Base-by-base conservation (phyloP, 1,284 basidiomycete genomes). In the Tilletiopsis washingtonensis region DNA sequence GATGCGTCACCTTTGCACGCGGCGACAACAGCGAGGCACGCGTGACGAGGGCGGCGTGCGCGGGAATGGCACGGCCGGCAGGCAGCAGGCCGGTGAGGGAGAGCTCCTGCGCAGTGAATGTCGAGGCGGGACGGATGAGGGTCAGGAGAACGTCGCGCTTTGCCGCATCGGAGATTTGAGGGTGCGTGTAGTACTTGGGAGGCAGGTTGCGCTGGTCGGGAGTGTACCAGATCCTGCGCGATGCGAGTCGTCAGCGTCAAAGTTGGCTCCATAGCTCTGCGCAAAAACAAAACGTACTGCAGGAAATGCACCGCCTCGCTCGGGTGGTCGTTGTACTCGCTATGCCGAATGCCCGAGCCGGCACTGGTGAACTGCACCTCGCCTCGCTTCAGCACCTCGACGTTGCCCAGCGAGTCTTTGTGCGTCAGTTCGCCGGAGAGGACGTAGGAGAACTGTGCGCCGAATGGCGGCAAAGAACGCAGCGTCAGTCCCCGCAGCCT, bases 281-380 rank as follows among this genome's bases (percentile, higher is more conserved):
- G n/a, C n/a, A n/a, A n/a, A n/a, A n/a, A n/a, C n/a, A 26, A 6
- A 29, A 29, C 27, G 6, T 14, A 19, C 45, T 68, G 65, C 9
- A 66, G 38, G 37, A 68, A 68, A 20, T 68, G 65, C 5, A 59
- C 57, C n/a, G 54, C 51, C 47, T 80, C 77, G 41, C 78, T 74
- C 5, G 68, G 48, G 23, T 84, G 80, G 68, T 88, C 85, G 55
- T 88, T 90, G 75, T 90, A 78, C 65, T 80, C 79, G 36, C 55
- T 59, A 51, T 76, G 88, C 0, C 82, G 79, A 59, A 91, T 89
- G 3, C 88, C 88, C 0, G 84, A 87, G 7, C 91, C 90, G 0
- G 89, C 84, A 2, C 84, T 86, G 26, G 90, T 94, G 76, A 93
- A 83, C 74, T 96, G 91, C 36, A 96, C 69, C 63, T 89, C 86